Evolutionary conservation across 257 asterid species (phyloP), one percentile per base, ranked within the genome.

Genomic region (Primulina tabacum): DNA sequence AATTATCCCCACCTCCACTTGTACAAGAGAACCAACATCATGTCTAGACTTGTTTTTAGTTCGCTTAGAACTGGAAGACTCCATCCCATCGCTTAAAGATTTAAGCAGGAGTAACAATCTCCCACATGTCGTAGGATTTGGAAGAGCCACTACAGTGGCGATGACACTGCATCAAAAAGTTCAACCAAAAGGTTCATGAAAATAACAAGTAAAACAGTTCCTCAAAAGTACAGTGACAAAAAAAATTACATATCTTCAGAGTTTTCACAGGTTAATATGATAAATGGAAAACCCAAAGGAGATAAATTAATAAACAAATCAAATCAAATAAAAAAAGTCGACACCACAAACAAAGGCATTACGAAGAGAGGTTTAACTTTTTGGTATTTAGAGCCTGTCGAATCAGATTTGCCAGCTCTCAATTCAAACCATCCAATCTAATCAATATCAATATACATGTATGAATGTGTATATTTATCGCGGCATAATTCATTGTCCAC

Each of bases 81-180:
- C 95, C 70, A 63, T 60, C 55, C 78, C 84, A 62, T 87, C 89
- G 74, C 86, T 67, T 26, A 78, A 72, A 69, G 91, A 85, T 59
- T 86, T 85, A 64, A 88, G 92, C 68, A 87, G 82, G 83, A 94
- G 73, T 58, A 94, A 87, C 81, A 90, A 81, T 77, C 92, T 86
- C 81, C 97, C 96, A 75, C 89, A 69, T 8, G 90, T 85, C 62
- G 83, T 84, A 43, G 95, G 83, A 78, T 82, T 78, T 64, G 96
- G 90, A 74, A 89, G 95, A 76, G 87, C 87, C 85, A 83, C 75
- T 56, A 94, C 80, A 55, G 80, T 84, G 74, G 96, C 97, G 70
- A 83, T 65, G 78, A 89, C 85, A 76, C 99, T 91, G 87, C 78
- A 80, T 40, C 35, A 69, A 56, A 70, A 61, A 75, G 76, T 58